Conservation (phyloP, 2,329 filamentous ascomycete species). For the Ophiostoma ulmi region DNA sequence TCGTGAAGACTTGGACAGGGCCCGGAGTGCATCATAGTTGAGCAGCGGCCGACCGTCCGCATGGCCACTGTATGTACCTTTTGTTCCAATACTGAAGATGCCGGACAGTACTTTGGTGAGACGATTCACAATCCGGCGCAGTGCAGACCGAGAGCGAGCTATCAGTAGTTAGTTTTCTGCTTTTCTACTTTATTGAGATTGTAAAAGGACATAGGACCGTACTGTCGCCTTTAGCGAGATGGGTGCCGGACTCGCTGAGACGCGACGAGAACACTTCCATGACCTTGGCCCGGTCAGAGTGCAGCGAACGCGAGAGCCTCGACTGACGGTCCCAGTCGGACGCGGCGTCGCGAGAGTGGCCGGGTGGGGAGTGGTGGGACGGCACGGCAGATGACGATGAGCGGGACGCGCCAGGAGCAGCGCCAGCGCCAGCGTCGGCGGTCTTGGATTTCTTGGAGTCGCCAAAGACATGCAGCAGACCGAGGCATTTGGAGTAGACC, state of each 20-base stretch:
- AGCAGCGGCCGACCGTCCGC: slow-evolving; percentile 31
- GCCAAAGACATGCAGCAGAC: slow-evolving; percentile 25
- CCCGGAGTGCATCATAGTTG: slow-evolving; percentile 45
- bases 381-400: background rate
- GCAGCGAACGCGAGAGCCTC: slow-evolving; percentile 34
- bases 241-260: slow-evolving; percentile 39
- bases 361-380: background rate
- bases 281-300: slow-evolving; percentile 40
- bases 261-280: slow-evolving; percentile 41
- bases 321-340: background rate
- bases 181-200: background rate
- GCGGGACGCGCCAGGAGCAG: too few species aligned
- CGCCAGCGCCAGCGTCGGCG: too few species aligned
- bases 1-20: slow-evolving; percentile 45
- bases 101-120: slow-evolving; percentile 41
- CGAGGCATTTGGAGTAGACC: slow-evolving; percentile 45
- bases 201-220: slow-evolving; percentile 28
- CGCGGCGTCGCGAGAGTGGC: background rate
- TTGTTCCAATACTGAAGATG: slow-evolving; percentile 36
- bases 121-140: slow-evolving; percentile 41
- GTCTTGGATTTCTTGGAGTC: background rate
- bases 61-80: background rate
- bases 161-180: background rate
- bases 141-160: slow-evolving; percentile 39
- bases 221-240: slow-evolving; percentile 47